These are phyloP conservation scores for Aspergillus aculeatus DNA, from an alignment of 2,329 filamentous ascomycete species.

Conservation along the genomic window DNA sequence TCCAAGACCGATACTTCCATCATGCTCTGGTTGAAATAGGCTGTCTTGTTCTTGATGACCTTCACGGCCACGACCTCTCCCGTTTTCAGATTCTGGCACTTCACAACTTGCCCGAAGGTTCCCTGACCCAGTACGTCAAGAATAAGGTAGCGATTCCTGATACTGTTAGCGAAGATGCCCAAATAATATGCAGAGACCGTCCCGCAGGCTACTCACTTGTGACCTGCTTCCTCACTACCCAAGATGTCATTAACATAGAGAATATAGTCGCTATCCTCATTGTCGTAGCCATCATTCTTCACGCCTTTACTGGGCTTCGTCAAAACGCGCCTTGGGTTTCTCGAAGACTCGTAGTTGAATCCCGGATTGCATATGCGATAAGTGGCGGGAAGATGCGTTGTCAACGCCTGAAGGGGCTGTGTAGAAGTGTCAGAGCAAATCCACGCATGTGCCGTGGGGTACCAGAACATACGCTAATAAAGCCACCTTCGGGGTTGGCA, in stretches of 20 bases:
- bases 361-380: conserved; percentile 97
- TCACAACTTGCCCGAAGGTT: conserved; percentile 97
- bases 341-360: conserved; percentile 98
- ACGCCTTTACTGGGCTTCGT: conserved; percentile 98
- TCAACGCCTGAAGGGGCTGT: conserved; percentile 91
- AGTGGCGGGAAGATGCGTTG: conserved; percentile 85
- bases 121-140: conserved; percentile 95
- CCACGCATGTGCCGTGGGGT: neutral
- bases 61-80: conserved; percentile 98
- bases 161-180: neutral
- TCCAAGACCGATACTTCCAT: conserved; percentile 99
- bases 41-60: conserved; percentile 97
- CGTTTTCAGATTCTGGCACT: conserved; percentile 97
- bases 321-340: conserved; percentile 90
- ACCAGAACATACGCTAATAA: conserved; percentile 76
- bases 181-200: too few species aligned
- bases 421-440: conserved; percentile 18
- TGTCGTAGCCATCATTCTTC: conserved; percentile 98
- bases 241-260: conserved; percentile 98
- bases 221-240: conserved; percentile 93
- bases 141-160: conserved; percentile 90
- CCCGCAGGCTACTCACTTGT: conserved; percentile 68
- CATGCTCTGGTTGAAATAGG: conserved; percentile 99
- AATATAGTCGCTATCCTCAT: conserved; percentile 98
- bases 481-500: conserved; percentile 94